A percentile compares a stretch with the other conserved stretches of the same genome.
Conservation (phyloP, 805 yeast genomes). For the Candida endomychidarum region DNA sequence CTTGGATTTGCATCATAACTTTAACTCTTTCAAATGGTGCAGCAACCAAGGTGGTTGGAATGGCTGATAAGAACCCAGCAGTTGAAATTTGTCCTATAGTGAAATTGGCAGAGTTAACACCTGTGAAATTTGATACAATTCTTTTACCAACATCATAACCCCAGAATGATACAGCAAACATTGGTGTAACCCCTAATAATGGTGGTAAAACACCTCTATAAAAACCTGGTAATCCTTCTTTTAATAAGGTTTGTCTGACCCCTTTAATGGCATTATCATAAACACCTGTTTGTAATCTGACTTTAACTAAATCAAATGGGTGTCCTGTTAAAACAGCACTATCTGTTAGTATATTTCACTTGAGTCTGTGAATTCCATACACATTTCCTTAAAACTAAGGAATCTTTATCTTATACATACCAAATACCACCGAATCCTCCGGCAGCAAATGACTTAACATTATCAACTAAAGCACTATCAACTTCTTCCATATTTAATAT, state of each 20-base stretch:
- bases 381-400: too few relatives aligned
- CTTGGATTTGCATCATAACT: conserved; percentile 85
- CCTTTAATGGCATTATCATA: conserved; percentile 64
- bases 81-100: conserved; percentile 72
- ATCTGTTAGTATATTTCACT: conserved; percentile 13
- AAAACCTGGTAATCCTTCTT: conserved; percentile 76
- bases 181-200: conserved; percentile 93
- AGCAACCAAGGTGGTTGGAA: conserved; percentile 94
- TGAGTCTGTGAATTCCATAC: too few relatives aligned
- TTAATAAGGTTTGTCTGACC: conserved; percentile 64
- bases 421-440: conserved; percentile 96
- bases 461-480: conserved; percentile 59
- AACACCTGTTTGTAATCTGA: conserved; percentile 83
- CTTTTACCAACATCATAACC: conserved; percentile 93
- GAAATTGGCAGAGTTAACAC: conserved; percentile 43
- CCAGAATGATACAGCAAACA: conserved; percentile 98
- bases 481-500: conserved; percentile 39
- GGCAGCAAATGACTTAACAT: conserved; percentile 80
- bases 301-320: conserved; percentile 93
- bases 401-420: too few relatives aligned
- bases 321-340: conserved; percentile 94
- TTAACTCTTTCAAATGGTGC: conserved; percentile 97
- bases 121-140: conserved; percentile 51
- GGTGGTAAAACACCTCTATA: conserved; percentile 96
- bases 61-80: conserved; percentile 92